These are phyloP conservation scores for Quercus dentata DNA, from an alignment of 306 rosid species.

Conservation along the genomic window DNA sequence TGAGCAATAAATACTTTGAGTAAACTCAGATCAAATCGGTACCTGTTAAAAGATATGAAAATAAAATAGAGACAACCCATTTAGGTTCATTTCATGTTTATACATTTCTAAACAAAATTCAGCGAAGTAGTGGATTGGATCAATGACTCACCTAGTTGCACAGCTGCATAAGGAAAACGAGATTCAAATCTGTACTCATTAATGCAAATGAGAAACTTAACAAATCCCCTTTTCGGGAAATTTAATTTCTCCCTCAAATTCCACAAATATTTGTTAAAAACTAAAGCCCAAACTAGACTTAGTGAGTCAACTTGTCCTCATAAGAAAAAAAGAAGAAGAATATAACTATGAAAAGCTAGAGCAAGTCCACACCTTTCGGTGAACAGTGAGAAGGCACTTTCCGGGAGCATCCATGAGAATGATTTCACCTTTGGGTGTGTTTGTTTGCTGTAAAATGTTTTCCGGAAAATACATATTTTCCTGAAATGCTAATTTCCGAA, in stretches of 20 bases:
- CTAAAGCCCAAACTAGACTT: neutral
- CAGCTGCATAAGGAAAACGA: neutral
- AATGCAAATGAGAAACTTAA: neutral
- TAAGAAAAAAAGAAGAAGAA: neutral
- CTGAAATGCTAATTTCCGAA: no score
- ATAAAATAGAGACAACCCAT: neutral
- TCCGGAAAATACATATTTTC: no score
- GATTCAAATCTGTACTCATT: neutral
- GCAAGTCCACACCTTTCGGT: conserved; percentile 51
- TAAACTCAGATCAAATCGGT: neutral
- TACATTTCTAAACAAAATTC: neutral
- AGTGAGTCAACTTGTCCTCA: conserved; percentile 10
- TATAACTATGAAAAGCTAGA: neutral
- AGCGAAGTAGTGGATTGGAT: neutral
- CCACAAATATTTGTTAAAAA: no score
- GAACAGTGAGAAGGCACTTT: conserved; percentile 83
- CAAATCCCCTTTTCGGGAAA: neutral
- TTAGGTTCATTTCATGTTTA: neutral
- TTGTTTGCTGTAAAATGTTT: no score
- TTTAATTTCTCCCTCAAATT: neutral
- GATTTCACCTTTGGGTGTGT: conserved; percentile 28
- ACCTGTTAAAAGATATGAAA: neutral
- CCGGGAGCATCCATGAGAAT: conserved; percentile 87
- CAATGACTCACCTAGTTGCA: neutral
- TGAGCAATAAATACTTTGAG: neutral